Conservation (phyloP, 371 early-diverging fungal species). For the Mortierella sp. region DNA sequence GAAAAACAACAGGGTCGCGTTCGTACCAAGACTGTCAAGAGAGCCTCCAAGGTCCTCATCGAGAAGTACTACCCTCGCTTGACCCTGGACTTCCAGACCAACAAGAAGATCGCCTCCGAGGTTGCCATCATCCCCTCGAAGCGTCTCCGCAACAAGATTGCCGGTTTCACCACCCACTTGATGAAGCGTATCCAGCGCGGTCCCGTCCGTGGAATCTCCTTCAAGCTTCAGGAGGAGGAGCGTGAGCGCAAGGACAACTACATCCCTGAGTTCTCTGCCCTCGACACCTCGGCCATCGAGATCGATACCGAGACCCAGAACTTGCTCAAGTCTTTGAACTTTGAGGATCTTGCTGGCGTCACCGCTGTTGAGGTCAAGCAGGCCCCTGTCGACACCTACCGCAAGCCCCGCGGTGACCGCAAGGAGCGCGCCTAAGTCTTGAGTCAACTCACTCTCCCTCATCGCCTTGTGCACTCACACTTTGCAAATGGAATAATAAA, state of each 20-base stretch:
- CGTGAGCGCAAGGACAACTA: slow-evolving; percentile 99
- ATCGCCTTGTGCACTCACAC: too few species aligned
- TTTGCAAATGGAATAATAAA: slow-evolving; percentile 9
- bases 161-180: slow-evolving; percentile 99
- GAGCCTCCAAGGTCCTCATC: slow-evolving; percentile 99
- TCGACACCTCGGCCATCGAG: slow-evolving; percentile 94
- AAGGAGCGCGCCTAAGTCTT: slow-evolving; percentile 54
- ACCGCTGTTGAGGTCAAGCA: slow-evolving; percentile 67
- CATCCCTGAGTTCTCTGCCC: slow-evolving; percentile 99
- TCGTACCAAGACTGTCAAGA: slow-evolving; percentile 99
- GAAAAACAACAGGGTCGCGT: slow-evolving; percentile 51
- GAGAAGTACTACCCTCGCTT: slow-evolving; percentile 99
- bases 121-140: slow-evolving; percentile 99
- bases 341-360: slow-evolving; percentile 86
- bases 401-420: slow-evolving; percentile 58
- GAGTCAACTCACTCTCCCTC: too few species aligned
- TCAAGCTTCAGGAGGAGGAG: slow-evolving; percentile 99
- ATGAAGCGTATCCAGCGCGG: slow-evolving; percentile 99
- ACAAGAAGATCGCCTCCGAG: slow-evolving; percentile 99
- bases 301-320: slow-evolving; percentile 97
- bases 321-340: slow-evolving; percentile 96
- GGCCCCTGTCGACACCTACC: slow-evolving; percentile 46
- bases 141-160: slow-evolving; percentile 99
- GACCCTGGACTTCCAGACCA: slow-evolving; percentile 99
- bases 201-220: slow-evolving; percentile 99